phyloP scores from a whole-genome alignment of 192 early-diverging fungal genomes.

The Spizellomyces sp. region DNA sequence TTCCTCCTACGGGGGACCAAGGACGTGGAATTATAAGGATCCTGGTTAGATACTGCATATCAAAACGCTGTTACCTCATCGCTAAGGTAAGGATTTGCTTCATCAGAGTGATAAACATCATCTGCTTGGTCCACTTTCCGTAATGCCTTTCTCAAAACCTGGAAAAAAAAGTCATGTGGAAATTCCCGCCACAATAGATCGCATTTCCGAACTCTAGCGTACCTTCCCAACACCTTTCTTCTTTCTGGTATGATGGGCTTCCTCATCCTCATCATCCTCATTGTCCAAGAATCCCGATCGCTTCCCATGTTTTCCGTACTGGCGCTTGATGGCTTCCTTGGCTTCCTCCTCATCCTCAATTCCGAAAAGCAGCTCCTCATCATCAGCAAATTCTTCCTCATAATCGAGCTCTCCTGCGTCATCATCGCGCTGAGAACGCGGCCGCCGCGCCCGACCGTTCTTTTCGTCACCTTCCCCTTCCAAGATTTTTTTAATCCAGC shows the following conservation, averaged over 20 bases:
- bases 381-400: conserved; percentile 50
- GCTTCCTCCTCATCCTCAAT: conserved; percentile 56
- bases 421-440: conserved; percentile 8
- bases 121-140: conserved; percentile 29
- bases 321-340: conserved; percentile 46
- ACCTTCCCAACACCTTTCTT: background rate
- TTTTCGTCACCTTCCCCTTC: background rate
- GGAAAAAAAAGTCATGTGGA: background rate
- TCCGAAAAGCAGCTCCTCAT: conserved; percentile 52
- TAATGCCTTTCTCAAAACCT: conserved; percentile 42
- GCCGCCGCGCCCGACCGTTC: background rate
- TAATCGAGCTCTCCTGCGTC: conserved; percentile 45
- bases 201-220: conserved; percentile 12
- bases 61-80: conserved; percentile 16
- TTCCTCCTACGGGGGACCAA: conserved; percentile 1
- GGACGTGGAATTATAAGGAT: background rate
- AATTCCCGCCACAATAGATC: background rate
- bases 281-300: conserved; percentile 33
- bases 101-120: conserved; percentile 37
- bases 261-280: conserved; percentile 38
- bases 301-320: conserved; percentile 37
- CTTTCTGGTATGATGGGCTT: conserved; percentile 10
- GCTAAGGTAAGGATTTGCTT: conserved; percentile 44
- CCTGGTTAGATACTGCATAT: background rate
- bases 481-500: conserved; percentile 19